Evolutionary conservation across 78 protist genomes (phyloP).

Genomic region (Cavenderia fasciculata): DNA sequence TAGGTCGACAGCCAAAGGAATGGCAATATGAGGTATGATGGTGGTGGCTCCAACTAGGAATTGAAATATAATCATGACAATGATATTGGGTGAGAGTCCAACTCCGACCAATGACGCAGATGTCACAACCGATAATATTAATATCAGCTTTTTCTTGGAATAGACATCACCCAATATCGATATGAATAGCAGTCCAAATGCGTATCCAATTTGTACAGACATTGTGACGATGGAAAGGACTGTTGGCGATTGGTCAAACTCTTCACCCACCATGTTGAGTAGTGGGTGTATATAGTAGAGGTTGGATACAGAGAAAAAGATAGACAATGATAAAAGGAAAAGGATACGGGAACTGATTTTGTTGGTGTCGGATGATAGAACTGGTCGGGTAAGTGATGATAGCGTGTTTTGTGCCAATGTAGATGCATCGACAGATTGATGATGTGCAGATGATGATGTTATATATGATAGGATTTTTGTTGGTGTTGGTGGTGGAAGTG

Average conservation of each 20-base stretch:
- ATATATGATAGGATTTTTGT: neutral
- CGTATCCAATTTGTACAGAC: slow-evolving; percentile 50
- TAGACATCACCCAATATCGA: slow-evolving; percentile 40
- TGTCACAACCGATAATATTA: slow-evolving; percentile 16
- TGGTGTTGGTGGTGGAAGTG: neutral
- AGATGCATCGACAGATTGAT: neutral
- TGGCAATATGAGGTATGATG: slow-evolving; percentile 51
- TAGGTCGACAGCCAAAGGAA: slow-evolving; percentile 58
- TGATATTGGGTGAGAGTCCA: slow-evolving; percentile 12
- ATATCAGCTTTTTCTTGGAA: slow-evolving; percentile 29
- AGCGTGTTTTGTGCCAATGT: neutral
- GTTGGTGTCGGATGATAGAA: slow-evolving; percentile 24
- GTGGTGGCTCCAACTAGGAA: slow-evolving; percentile 43
- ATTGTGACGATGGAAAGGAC: slow-evolving; percentile 15
- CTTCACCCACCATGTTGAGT: slow-evolving; percentile 8
- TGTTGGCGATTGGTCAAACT: neutral
- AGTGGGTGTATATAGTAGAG: slow-evolving; percentile 61
- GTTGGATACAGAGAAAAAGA: slow-evolving; percentile 44
- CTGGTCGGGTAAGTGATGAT: slow-evolving; percentile 44
- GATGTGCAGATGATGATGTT: no score
- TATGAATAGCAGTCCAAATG: slow-evolving; percentile 36
- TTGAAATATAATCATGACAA: slow-evolving; percentile 26
- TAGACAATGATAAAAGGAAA: slow-evolving; percentile 2
- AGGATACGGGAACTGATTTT: slow-evolving; percentile 16
- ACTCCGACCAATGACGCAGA: slow-evolving; percentile 33